Percentiles rank a stretch among this genome's conserved stretches.
Evolutionary conservation across 176 grass and related monocot species (phyloP).

Genomic region (Oryza longistaminata): DNA sequence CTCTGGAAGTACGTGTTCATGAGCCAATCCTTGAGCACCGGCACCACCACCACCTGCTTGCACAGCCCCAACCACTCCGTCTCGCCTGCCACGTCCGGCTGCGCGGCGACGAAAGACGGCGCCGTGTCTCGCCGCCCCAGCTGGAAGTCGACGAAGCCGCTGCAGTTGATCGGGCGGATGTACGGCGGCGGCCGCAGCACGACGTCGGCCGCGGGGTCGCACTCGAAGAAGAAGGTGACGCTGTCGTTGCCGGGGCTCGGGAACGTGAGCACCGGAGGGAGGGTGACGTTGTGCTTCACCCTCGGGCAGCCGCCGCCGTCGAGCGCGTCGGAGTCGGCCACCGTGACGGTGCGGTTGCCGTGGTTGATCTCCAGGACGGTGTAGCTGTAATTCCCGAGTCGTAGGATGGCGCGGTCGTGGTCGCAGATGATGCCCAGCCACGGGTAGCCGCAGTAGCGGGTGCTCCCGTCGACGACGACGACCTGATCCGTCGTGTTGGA

Average conservation of each 20-base stretch:
- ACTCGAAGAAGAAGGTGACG: constrained; percentile 49
- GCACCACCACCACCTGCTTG: background rate
- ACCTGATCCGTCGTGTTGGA: background rate
- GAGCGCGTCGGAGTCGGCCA: constrained; percentile 21
- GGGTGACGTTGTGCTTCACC: constrained; percentile 27
- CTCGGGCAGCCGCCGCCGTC: constrained; percentile 22
- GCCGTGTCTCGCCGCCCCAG: too few relatives aligned
- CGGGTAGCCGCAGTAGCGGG: constrained; percentile 49
- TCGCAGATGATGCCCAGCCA: constrained; percentile 43
- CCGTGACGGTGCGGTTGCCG: constrained; percentile 1
- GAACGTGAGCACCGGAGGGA: constrained; percentile 30
- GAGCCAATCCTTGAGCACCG: constrained; percentile 21
- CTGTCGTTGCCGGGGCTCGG: background rate
- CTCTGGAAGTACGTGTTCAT: too few relatives aligned
- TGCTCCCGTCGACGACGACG: background rate
- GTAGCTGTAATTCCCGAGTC: constrained; percentile 20
- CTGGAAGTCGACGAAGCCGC: background rate
- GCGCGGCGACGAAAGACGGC: background rate
- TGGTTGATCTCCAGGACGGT: constrained; percentile 40
- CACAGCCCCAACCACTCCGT: background rate
- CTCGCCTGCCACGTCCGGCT: background rate
- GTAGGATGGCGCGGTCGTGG: constrained; percentile 12
- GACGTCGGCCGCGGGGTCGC: background rate
- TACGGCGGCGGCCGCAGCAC: accelerated
- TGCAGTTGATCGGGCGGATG: background rate